These are phyloP conservation scores for Mrakia frigida DNA, from an alignment of 768 basidiomycete genomes.

Conservation along the genomic window DNA sequence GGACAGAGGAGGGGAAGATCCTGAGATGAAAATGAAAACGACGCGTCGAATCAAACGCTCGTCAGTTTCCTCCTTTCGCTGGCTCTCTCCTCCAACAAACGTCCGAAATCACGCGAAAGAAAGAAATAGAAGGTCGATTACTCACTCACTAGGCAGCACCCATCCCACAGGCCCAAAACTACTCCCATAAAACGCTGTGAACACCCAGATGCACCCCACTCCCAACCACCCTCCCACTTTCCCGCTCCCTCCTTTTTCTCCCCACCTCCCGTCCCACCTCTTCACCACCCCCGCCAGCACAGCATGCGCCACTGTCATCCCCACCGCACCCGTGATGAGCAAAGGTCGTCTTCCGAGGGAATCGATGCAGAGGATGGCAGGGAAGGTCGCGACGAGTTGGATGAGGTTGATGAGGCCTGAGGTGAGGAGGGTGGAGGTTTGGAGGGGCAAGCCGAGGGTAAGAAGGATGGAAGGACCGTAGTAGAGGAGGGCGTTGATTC, in stretches of 20 bases:
- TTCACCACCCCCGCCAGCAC: slow-evolving; percentile 60
- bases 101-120: slow-evolving; percentile 40
- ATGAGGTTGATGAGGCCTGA: slow-evolving; percentile 74
- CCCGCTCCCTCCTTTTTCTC: slow-evolving; percentile 46
- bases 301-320: slow-evolving; percentile 64
- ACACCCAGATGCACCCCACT: slow-evolving; percentile 53
- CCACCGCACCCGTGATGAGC: slow-evolving; percentile 57
- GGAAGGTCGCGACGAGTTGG: slow-evolving; percentile 69
- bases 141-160: not conserved
- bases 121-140: not conserved
- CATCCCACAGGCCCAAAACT: slow-evolving; percentile 63
- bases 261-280: slow-evolving; percentile 52
- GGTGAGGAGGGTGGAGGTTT: slow-evolving; percentile 59
- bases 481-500: slow-evolving; percentile 68
- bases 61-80: not conserved
- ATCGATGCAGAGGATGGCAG: slow-evolving; percentile 68
- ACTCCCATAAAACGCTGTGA: slow-evolving; percentile 59
- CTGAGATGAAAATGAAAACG: not conserved
- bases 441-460: slow-evolving; percentile 60
- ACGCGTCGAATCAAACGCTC: not conserved
- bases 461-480: slow-evolving; percentile 58
- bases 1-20: slow-evolving; percentile 70
- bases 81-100: not conserved
- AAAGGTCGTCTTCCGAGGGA: slow-evolving; percentile 63
- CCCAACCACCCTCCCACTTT: slow-evolving; percentile 60